These are phyloP conservation scores for Metschnikowia lunata DNA, from an alignment of 805 yeast genomes.

Conservation along the genomic window DNA sequence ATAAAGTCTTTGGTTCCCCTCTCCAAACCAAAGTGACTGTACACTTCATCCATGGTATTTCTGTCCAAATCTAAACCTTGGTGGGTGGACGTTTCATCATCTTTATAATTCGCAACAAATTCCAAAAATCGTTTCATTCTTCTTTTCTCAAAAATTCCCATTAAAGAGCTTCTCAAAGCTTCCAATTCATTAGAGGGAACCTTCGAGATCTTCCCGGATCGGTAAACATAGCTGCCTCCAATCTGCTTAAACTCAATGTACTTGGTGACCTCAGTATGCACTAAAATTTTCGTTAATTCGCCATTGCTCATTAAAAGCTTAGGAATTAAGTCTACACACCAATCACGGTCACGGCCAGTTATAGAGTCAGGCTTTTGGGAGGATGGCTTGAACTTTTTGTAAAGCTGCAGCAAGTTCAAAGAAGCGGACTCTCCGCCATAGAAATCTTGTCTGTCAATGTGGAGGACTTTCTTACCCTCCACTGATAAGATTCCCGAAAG, in stretches of 20 bases:
- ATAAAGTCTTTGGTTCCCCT: constrained; percentile 92
- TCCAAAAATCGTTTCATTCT: constrained; percentile 90
- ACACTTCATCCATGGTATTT: constrained; percentile 88
- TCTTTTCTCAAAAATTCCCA: constrained; percentile 95
- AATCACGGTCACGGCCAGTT: constrained; percentile 90
- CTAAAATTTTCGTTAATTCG: constrained; percentile 90
- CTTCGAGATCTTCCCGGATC: constrained; percentile 86
- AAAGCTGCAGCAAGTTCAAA: constrained; percentile 62
- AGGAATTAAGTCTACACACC: constrained; percentile 97
- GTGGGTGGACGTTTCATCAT: constrained; percentile 74
- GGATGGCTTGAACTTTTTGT: constrained; percentile 78
- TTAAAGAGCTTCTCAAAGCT: constrained; percentile 84
- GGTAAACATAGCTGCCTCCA: constrained; percentile 91
- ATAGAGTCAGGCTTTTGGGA: constrained; percentile 61
- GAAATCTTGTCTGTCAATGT: constrained; percentile 93
- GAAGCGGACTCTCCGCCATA: constrained; percentile 95
- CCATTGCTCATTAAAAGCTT: constrained; percentile 97
- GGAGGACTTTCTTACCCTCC: constrained; percentile 97
- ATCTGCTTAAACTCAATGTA: constrained; percentile 95
- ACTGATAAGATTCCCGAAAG: constrained; percentile 90
- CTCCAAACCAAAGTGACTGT: constrained; percentile 84
- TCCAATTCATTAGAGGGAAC: constrained; percentile 91
- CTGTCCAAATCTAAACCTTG: constrained; percentile 81
- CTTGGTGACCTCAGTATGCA: constrained; percentile 93
- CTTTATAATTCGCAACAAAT: constrained; percentile 77